These are phyloP conservation scores for Myriosclerotinia duriaeana DNA, from an alignment of 2,329 filamentous ascomycete species.

Conservation along the genomic window DNA sequence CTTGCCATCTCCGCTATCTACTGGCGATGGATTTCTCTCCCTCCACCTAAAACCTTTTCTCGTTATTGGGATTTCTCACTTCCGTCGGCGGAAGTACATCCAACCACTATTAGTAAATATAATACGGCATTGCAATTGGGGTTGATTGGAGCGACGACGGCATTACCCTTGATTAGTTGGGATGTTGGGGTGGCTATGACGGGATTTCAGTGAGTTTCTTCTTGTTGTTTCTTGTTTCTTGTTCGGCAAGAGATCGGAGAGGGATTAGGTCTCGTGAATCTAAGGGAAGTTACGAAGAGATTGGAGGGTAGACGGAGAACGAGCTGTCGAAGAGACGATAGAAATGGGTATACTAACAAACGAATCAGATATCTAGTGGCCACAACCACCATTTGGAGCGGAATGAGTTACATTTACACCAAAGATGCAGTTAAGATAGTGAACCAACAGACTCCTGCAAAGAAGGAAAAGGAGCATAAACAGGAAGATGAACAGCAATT, in stretches of 20 bases:
- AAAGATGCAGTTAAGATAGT: constrained; percentile 92
- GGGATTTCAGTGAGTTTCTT: constrained; percentile 59
- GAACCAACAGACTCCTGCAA: constrained; percentile 39
- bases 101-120: constrained; percentile 82
- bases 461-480: constrained; percentile 22
- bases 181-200: constrained; percentile 57
- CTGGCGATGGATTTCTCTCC: constrained; percentile 92
- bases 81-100: constrained; percentile 79
- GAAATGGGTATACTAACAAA: constrained; percentile 35
- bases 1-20: constrained; percentile 86
- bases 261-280: not conserved
- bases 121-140: constrained; percentile 92
- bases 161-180: constrained; percentile 70
- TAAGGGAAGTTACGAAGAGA: not conserved
- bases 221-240: not conserved
- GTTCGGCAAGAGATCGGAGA: not conserved
- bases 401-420: constrained; percentile 84
- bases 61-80: constrained; percentile 98
- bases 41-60: constrained; percentile 85
- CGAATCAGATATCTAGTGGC: constrained; percentile 72
- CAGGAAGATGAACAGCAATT: not conserved
- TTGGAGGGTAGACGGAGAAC: no score
- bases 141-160: constrained; percentile 80
- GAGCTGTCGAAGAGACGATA: not conserved
- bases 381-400: constrained; percentile 88